Evolutionary conservation across 108 stramenopile species (phyloP), one percentile per base, ranked within the genome.

Genomic region (Cyclotella baltica): DNA sequence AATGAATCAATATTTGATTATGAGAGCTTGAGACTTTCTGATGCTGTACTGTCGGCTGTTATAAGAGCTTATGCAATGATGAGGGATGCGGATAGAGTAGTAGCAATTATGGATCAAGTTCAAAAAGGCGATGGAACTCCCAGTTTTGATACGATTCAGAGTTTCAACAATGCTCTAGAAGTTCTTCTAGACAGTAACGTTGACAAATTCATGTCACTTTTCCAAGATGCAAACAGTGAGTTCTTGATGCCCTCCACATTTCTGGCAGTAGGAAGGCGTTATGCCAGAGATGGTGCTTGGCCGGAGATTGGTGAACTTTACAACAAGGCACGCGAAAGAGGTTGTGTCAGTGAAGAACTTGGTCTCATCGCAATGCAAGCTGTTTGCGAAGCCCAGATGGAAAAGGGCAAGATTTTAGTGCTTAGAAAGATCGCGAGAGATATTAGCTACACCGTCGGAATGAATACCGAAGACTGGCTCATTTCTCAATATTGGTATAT

Each of bases 301-400:
- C 69, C 72, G 25, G 76, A 85, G 55, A 59, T 92, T 9, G 80
- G 70, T 19, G 70, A 81, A 36, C 25, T 92, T 25, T 92, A 92
- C 63, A 78, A 72, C 52, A 28, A 64, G 11, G 88, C 91, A 1
- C 72, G 81, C 16, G 56, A 52, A 25, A 67, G 56, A 30, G 88
- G 87, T n/a, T 86, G 75, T 67, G 47, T 87, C 40, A 87, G 88
- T 11, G 93, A 94, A 51, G 80, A 88, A 37, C 69, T 93, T 11
- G 81, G 79, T 40, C 59, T 88, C 23, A 62, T 87, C 4, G 82
- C 90, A 11, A 84, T 93, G 89, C 73, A 85, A 76, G 89, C 92
- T 19, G 73, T 93, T 11, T 72, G 68, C 22, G 61, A 77, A 62
- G 72, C 85, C 16, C 56, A 82, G 63, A 50, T 84, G 3, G 0